Evolutionary conservation across 768 basidiomycete species (phyloP).

Genomic region (Russula earlei): DNA sequence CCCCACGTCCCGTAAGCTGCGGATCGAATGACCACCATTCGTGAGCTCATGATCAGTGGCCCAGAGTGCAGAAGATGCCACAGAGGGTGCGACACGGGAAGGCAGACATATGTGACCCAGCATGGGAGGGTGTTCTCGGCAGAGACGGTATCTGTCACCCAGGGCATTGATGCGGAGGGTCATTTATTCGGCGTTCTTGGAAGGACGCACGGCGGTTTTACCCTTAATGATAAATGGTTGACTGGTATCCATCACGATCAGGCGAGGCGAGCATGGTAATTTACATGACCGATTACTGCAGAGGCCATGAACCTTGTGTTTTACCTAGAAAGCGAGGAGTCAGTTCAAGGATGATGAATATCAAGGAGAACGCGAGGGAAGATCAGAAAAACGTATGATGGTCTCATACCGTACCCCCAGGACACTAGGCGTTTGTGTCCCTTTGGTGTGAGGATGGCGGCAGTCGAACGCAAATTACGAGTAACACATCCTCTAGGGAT

Average conservation of each 20-base stretch:
- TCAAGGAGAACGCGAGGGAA: neutral
- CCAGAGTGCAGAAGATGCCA: slow-evolving; percentile 41
- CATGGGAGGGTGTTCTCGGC: slow-evolving; percentile 33
- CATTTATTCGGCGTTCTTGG: slow-evolving; percentile 32
- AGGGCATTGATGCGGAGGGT: slow-evolving; percentile 42
- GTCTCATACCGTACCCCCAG: slow-evolving; percentile 71
- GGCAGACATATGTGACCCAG: slow-evolving; percentile 46
- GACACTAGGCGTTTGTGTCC: slow-evolving; percentile 59
- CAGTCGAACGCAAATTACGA: slow-evolving; percentile 90
- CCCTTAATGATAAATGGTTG: neutral
- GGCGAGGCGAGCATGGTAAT: neutral
- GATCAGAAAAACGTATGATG: slow-evolving; percentile 41
- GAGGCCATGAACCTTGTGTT: neutral
- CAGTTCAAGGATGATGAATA: neutral
- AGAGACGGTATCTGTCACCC: slow-evolving; percentile 24
- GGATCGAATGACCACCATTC: neutral
- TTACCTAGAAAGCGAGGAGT: neutral
- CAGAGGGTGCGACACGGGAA: slow-evolving; percentile 45
- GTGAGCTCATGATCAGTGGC: neutral
- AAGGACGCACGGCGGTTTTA: neutral
- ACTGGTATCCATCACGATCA: neutral
- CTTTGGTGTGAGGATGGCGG: slow-evolving; percentile 52
- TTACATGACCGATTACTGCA: neutral
- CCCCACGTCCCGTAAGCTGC: slow-evolving; percentile 37
- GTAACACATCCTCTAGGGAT: slow-evolving; percentile 40